phyloP scores from a whole-genome alignment of 805 yeast genomes.

The Debaryomyces hansenii region DNA sequence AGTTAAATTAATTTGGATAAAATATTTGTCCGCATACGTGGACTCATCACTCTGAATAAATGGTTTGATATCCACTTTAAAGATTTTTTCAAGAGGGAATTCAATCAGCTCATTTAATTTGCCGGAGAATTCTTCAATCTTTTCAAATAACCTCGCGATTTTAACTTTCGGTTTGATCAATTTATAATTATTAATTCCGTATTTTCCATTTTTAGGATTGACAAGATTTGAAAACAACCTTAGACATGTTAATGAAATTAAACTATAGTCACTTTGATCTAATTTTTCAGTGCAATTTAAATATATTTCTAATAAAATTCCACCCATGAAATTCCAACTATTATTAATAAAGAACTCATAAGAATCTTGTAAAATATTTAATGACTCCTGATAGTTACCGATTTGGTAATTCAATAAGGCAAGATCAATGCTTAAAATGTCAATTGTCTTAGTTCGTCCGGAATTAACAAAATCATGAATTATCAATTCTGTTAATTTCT shows the following conservation, averaged over 20 bases:
- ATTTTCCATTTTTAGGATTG: slow-evolving; percentile 7
- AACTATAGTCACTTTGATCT: slow-evolving; percentile 21
- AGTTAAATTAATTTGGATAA: slow-evolving; percentile 30
- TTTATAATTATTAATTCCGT: slow-evolving; percentile 29
- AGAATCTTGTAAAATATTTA: slow-evolving; percentile 62
- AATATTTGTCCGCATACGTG: slow-evolving; percentile 31
- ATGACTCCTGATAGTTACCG: slow-evolving; percentile 58
- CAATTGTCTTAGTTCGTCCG: slow-evolving; percentile 62
- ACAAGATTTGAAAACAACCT: slow-evolving; percentile 37
- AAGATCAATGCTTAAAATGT: slow-evolving; percentile 73
- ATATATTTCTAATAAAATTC: slow-evolving; percentile 62
- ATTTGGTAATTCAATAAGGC: slow-evolving; percentile 67
- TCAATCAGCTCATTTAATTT: slow-evolving; percentile 18
- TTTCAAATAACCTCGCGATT: slow-evolving; percentile 16
- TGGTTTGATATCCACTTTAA: slow-evolving; percentile 35
- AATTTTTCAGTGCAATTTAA: slow-evolving; percentile 61
- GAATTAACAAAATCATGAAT: slow-evolving; percentile 53
- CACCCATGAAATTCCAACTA: slow-evolving; percentile 77
- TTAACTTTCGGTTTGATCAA: slow-evolving; percentile 17
- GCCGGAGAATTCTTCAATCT: slow-evolving; percentile 15
- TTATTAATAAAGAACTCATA: slow-evolving; percentile 64
- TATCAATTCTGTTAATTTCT: slow-evolving; percentile 55
- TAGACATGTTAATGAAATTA: slow-evolving; percentile 41
- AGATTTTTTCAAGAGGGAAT: slow-evolving; percentile 35
- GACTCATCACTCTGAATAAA: slow-evolving; percentile 30